A percentile compares a stretch with the other conserved stretches of the same genome.
These are phyloP conservation scores for Hypoxylon sp. DNA, from an alignment of 2,329 filamentous ascomycete genomes.

Conservation along the genomic window DNA sequence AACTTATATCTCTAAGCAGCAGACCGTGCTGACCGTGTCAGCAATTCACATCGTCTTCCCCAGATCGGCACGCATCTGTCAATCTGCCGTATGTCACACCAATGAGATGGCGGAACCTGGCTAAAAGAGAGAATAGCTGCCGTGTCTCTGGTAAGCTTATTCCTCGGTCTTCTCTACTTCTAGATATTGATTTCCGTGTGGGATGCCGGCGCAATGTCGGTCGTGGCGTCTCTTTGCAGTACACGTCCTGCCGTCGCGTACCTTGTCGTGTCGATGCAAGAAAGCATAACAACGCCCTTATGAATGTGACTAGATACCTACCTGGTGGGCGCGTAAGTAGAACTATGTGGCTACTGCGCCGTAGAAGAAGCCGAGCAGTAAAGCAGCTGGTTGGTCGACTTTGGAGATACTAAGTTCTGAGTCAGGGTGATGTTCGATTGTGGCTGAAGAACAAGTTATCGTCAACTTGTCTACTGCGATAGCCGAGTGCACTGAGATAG, in stretches of 20 bases:
- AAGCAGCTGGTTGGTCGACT: not conserved
- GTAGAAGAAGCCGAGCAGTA: not conserved
- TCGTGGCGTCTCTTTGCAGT: not conserved
- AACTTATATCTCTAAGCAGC: constrained; percentile 4
- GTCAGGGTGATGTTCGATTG: not conserved
- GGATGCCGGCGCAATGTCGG: no score
- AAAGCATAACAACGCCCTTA: no score
- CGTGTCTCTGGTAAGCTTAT: not conserved
- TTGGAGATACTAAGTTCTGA: not conserved
- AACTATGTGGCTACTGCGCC: not conserved
- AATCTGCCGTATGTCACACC: constrained; percentile 10
- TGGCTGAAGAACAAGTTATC: no score
- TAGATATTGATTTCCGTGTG: not conserved
- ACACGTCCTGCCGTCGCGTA: not conserved
- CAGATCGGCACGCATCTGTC: constrained; percentile 16
- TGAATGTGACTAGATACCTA: no score
- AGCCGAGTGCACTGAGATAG: no score
- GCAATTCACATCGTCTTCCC: constrained; percentile 19
- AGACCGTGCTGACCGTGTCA: constrained; percentile 7
- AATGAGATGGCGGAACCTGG: constrained; percentile 2
- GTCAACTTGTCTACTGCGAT: no score
- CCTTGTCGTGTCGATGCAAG: no score
- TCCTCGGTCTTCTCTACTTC: not conserved
- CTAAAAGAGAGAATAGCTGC: not conserved
- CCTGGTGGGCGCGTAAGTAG: no score